These are phyloP conservation scores for Kondoa malvinella DNA, from an alignment of 768 basidiomycete species.

Conservation along the genomic window DNA sequence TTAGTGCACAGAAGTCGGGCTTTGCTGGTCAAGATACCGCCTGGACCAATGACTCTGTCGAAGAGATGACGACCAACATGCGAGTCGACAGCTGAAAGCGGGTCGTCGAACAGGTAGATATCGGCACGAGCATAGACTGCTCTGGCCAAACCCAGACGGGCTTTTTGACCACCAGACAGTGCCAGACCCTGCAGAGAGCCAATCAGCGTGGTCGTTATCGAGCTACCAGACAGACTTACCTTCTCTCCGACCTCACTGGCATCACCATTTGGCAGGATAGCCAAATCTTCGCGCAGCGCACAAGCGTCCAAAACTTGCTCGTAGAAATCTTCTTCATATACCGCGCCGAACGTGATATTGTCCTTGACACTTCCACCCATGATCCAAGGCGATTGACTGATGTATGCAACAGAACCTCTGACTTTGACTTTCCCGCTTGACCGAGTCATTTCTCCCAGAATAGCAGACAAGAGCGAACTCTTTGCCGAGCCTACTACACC, in stretches of 20 bases:
- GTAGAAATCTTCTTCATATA: conserved; percentile 71
- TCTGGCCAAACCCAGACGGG: conserved; percentile 64
- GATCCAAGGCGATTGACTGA: conserved; percentile 41
- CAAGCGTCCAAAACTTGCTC: conserved; percentile 73
- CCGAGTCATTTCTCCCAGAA: conserved; percentile 33
- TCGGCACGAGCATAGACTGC: conserved; percentile 86
- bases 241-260: conserved; percentile 70
- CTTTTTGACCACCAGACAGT: conserved; percentile 55
- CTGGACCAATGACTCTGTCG: conserved; percentile 34
- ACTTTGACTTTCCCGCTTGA: conserved; percentile 54
- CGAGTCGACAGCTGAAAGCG: conserved; percentile 66
- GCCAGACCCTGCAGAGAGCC: conserved; percentile 19
- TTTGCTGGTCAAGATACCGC: conserved; percentile 32
- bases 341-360: conserved; percentile 81
- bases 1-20: conserved; percentile 37
- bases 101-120: conserved; percentile 79
- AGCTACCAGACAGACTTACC: conserved; percentile 37
- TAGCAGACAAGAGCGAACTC: conserved; percentile 19
- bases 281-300: conserved; percentile 64
- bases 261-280: conserved; percentile 63
- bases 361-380: conserved; percentile 55
- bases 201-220: too few species aligned
- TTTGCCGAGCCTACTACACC: conserved; percentile 87
- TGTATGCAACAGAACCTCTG: conserved; percentile 25
- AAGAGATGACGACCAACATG: conserved; percentile 77